Evolutionary conservation across 2,329 filamentous ascomycete species (phyloP), one percentile per base, ranked within the genome.

Genomic region (Fusarium xylarioides): DNA sequence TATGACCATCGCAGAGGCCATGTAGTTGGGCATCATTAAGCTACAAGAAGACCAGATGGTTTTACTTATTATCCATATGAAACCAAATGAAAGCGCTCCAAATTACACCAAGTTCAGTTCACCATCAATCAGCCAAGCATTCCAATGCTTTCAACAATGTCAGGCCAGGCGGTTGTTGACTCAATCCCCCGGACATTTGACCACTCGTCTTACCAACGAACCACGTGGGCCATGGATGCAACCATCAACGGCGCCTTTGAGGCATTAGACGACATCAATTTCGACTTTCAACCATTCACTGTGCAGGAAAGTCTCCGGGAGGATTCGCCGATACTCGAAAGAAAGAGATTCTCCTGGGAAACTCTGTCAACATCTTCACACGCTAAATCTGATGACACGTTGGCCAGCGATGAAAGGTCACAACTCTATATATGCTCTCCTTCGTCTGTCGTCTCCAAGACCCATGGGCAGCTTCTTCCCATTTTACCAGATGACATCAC

Each of bases 381-480:
- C 8, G 3, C 32, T 2, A 14, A 7, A 2, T 18, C 55, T n/a
- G 21, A 34, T 5, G 19, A 35, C 2, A 35, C 40, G 1, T 9
- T 23, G 3, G 30, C 4, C 32, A 35, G 11, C 3, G 40, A 47
- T 2, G 19, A n/a, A 3, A 11, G 7, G 4, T 19, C 42, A 18
- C 15, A 14, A 12, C 11, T 28, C 2, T 28, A 37, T 28, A 50
- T 35, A 0, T 35, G 19, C 14, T 18, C 32, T 5, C 42, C 55
- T 1, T 30, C 19, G 1, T 49, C 55, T 4, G 11, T 10, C 0
- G 1, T 2, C 2, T 23, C 32, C 1, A n/a, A 2, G 14, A 2
- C 19, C 0, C 4, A n/a, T 1, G 19, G 12, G 1, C 5, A 18
- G 0, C 11, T 7, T 14, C 11, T 2, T 5, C 7, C 19, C 2